Evolutionary conservation across 768 basidiomycete genomes (phyloP), one percentile per base, ranked within the genome.

Genomic region (Pleurotus tuber-regium): DNA sequence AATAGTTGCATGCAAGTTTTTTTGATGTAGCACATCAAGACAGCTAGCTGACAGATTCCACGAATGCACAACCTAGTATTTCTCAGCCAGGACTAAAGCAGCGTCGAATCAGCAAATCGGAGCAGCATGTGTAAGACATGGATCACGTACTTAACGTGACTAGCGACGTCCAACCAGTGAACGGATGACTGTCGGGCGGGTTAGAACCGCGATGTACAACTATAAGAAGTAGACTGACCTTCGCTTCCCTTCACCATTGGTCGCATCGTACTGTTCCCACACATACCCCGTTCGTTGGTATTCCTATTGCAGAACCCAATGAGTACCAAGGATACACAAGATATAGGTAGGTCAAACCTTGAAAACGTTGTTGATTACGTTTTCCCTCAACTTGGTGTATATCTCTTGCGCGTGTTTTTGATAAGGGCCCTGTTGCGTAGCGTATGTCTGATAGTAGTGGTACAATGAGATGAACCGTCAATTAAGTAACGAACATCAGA

Each of bases 91-190:
- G 56, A 87, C 86, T 87, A 53, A 53, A 21, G 21, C 39, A 26
- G 60, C 56, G 18, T 40, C 46, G 60, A 50, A 35, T 43, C 50
- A 25, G 10, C 35, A 29, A 29, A 12, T 46, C 14, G 10, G 21
- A n/a, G 23, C 2, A n/a, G 16, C 23, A 39, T 14, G 19, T n/a
- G 23, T 46, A n/a, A 14, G 31, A 25, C 25, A 4, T 26, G 52
- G 40, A 26, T 18, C 12, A 78, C 92, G 76, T 67, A 96, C 93
- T 93, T 59, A 96, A 70, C 25, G 91, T 83, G 19, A 92, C 80
- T 38, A 96, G 73, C 39, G 93, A 92, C 23, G 94, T 95, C 95
- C 94, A 97, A 8, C 95, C 95, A 9, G 95, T 97, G 72, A 98
- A 98, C 0, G 95, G 94, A 67, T 96, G 92, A 61, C 94, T 94